Percentiles rank a stretch among this genome's conserved stretches.
phyloP scores from a whole-genome alignment of 1,284 basidiomycete genomes.

The Veloboletus limbatus region DNA sequence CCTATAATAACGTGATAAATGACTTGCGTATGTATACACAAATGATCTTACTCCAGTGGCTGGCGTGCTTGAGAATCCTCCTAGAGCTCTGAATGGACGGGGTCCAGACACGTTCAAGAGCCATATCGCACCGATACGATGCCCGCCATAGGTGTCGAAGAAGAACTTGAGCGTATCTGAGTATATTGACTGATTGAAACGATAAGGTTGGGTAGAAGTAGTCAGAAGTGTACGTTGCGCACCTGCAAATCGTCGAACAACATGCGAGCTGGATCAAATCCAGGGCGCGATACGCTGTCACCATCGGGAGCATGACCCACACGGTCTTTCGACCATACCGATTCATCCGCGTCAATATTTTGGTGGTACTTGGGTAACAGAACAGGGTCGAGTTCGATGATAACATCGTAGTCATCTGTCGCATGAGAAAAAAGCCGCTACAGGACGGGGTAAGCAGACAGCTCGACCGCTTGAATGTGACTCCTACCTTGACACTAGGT shows the following conservation, averaged over 20 bases:
- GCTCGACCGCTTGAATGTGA: neutral
- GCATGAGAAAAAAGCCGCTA: slow-evolving; percentile 85
- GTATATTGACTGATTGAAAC: slow-evolving; percentile 58
- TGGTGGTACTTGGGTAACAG: slow-evolving; percentile 75
- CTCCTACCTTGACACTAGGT: slow-evolving; percentile 53
- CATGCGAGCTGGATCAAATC: slow-evolving; percentile 78
- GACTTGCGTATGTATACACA: neutral
- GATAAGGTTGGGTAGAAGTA: slow-evolving; percentile 1
- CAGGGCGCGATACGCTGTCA: slow-evolving; percentile 47
- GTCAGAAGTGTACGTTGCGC: slow-evolving; percentile 20
- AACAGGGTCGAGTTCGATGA: slow-evolving; percentile 71
- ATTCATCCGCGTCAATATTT: slow-evolving; percentile 51
- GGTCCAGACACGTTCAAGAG: slow-evolving; percentile 64
- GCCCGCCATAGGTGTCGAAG: slow-evolving; percentile 81
- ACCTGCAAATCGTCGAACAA: slow-evolving; percentile 75
- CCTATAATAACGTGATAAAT: slow-evolving; percentile 22
- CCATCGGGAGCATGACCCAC: slow-evolving; percentile 50
- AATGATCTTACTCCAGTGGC: slow-evolving; percentile 34
- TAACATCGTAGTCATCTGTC: slow-evolving; percentile 80
- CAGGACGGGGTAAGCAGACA: slow-evolving; percentile 8
- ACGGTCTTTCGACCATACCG: slow-evolving; percentile 41
- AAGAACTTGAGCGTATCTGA: slow-evolving; percentile 82
- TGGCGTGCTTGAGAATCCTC: slow-evolving; percentile 74
- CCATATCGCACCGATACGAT: slow-evolving; percentile 82
- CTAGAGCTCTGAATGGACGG: slow-evolving; percentile 77